Percentiles rank a stretch among this genome's conserved stretches.
These are phyloP conservation scores for Crepidotus variabilis DNA, from an alignment of 768 basidiomycete genomes.

Conservation along the genomic window DNA sequence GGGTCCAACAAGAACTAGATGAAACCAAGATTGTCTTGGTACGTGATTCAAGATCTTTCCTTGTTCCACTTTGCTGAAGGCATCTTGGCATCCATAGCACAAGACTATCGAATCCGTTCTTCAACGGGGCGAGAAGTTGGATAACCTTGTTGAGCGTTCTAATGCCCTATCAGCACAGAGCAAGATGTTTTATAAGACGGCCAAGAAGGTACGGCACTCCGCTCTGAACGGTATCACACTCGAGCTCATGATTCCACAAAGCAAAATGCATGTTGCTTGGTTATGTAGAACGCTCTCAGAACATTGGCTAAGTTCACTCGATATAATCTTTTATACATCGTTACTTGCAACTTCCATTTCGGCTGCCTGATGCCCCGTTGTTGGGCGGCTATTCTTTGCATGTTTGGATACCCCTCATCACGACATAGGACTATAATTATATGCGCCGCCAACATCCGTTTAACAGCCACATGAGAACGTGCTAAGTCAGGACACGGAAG, in stretches of 20 bases:
- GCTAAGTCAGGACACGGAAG: not conserved
- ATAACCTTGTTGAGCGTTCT: constrained; percentile 92
- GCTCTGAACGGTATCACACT: constrained; percentile 8
- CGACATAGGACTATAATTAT: not conserved
- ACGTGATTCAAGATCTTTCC: constrained; percentile 20
- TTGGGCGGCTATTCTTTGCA: not conserved
- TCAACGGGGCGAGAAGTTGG: constrained; percentile 93
- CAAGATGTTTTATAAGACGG: constrained; percentile 99
- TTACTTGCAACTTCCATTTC: too few species aligned
- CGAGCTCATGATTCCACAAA: constrained; percentile 25
- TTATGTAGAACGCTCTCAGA: constrained; percentile 50
- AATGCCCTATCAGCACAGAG: constrained; percentile 83
- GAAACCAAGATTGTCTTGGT: constrained; percentile 99
- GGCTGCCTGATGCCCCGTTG: not conserved
- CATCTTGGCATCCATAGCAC: constrained; percentile 53
- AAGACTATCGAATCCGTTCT: constrained; percentile 99
- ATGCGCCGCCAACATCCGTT: not conserved
- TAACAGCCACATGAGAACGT: too few species aligned
- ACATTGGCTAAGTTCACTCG: not conserved
- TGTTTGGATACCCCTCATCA: not conserved
- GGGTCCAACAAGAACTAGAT: constrained; percentile 95
- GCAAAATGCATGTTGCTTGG: constrained; percentile 95
- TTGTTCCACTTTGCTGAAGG: not conserved
- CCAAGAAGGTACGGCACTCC: constrained; percentile 78
- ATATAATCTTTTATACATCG: not conserved